These are phyloP conservation scores for Triglochin maritima DNA, from an alignment of 106 monocot genomes.

Conservation along the genomic window DNA sequence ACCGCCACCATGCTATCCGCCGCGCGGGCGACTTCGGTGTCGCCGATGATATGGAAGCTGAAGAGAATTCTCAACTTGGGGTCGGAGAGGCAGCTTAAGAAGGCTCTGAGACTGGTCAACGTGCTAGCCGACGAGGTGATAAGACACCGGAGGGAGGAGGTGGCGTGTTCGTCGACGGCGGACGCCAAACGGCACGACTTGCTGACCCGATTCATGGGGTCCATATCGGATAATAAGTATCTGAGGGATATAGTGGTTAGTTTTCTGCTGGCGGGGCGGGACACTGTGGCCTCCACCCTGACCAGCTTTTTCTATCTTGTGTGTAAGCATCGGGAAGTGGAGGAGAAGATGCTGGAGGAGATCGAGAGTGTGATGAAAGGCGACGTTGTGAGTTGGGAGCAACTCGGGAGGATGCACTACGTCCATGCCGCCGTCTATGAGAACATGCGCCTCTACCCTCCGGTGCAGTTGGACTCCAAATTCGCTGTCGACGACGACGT, in stretches of 20 bases:
- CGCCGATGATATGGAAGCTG: slow-evolving; percentile 18
- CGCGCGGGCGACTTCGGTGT: slow-evolving; percentile 6
- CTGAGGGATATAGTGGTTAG: slow-evolving; percentile 27
- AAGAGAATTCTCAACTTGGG: slow-evolving; percentile 17
- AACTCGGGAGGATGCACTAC: slow-evolving; percentile 18
- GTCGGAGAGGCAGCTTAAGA: slow-evolving; percentile 14
- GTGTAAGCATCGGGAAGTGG: slow-evolving; percentile 8
- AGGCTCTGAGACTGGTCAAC: slow-evolving; percentile 8
- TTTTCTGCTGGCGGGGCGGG: slow-evolving; percentile 28
- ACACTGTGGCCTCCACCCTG: slow-evolving; percentile 21
- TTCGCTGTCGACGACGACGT: slow-evolving; percentile 22
- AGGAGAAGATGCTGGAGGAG: slow-evolving; percentile 7
- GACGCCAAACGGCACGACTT: slow-evolving; percentile 7
- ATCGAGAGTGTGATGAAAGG: background rate
- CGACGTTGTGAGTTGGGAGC: background rate
- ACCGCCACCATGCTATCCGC: slow-evolving; percentile 16
- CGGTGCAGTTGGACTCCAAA: slow-evolving; percentile 27
- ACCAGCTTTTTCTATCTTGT: slow-evolving; percentile 20
- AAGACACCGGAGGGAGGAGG: slow-evolving; percentile 6
- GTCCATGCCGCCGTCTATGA: slow-evolving; percentile 20
- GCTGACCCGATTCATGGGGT: slow-evolving; percentile 16
- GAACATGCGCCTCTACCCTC: slow-evolving; percentile 26
- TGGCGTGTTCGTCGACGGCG: background rate
- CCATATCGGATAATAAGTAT: slow-evolving; percentile 9
- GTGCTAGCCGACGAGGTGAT: slow-evolving; percentile 21